These are phyloP conservation scores for Datura wrightii DNA, from an alignment of 257 asterid species.

Conservation along the genomic window DNA sequence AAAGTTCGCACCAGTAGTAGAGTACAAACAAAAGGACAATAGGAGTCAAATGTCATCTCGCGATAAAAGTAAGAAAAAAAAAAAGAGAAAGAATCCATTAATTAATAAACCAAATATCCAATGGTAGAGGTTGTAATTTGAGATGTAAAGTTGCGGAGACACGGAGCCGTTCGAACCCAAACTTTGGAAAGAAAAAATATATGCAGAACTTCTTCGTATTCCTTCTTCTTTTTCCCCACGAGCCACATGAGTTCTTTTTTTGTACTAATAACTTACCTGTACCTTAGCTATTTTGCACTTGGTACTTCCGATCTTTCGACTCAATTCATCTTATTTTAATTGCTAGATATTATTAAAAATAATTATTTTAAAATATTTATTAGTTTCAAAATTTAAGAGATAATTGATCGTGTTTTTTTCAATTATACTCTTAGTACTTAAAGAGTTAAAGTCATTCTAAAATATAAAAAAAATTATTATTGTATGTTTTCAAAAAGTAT, in stretches of 20 bases:
- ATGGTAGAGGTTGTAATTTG: conserved; percentile 42
- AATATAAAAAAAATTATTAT: too few species aligned
- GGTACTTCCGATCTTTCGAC: not conserved
- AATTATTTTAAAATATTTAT: too few species aligned
- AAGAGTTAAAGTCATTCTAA: too few species aligned
- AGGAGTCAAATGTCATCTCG: conserved; percentile 15
- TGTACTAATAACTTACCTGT: not conserved
- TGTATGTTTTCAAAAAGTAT: too few species aligned
- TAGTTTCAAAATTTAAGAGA: too few species aligned
- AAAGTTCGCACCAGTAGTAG: not conserved
- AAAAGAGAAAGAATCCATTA: not conserved
- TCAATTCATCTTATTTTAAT: too few species aligned
- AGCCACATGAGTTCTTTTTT: not conserved
- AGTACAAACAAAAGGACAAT: conserved; percentile 25
- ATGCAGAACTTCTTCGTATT: conserved; percentile 39
- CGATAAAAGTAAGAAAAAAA: not conserved
- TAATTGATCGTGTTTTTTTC: too few species aligned
- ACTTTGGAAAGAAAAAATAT: conserved; percentile 49
- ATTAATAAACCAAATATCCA: conserved; percentile 36
- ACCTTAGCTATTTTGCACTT: not conserved
- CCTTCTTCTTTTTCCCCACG: conserved; percentile 16
- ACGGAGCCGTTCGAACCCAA: conserved; percentile 73
- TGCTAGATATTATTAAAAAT: too few species aligned
- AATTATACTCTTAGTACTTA: too few species aligned
- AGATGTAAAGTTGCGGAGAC: conserved; percentile 57